Conservation (phyloP, 1,284 basidiomycete species). For the Rhodotorula sp. region DNA sequence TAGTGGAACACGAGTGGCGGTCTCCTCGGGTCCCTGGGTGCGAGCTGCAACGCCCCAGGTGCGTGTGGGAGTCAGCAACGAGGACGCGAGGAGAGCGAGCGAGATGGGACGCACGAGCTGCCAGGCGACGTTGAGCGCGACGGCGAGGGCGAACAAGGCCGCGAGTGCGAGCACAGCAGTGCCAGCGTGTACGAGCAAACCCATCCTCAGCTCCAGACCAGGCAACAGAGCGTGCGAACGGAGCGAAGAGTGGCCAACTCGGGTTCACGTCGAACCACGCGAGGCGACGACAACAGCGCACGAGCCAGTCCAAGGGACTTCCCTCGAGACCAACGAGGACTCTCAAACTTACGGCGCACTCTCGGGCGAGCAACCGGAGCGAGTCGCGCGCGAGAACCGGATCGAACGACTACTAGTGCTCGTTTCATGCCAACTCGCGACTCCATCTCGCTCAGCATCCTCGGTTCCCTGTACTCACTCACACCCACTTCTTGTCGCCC, state of each 20-base stretch:
- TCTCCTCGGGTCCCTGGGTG: conserved; percentile 58
- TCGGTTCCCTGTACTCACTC: background rate
- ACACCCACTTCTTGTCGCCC: conserved; percentile 35
- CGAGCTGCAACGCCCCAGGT: conserved; percentile 50
- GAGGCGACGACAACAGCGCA: too few relatives aligned
- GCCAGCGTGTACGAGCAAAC: background rate
- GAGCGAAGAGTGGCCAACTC: background rate
- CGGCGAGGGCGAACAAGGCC: conserved; percentile 50
- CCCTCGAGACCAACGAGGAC: background rate
- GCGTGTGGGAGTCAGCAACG: conserved; percentile 11
- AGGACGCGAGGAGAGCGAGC: background rate
- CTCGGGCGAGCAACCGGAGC: too few relatives aligned
- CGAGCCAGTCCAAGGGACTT: background rate
- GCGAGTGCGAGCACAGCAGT: conserved; percentile 9
- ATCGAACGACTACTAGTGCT: background rate
- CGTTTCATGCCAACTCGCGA: too few relatives aligned
- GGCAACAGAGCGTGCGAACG: background rate
- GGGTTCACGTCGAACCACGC: too few relatives aligned
- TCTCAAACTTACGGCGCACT: background rate
- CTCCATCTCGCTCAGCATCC: background rate
- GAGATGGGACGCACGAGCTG: conserved; percentile 58
- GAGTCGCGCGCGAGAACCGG: too few relatives aligned
- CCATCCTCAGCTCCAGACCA: background rate
- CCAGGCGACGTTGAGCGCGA: conserved; percentile 62
- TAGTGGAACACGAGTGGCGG: conserved; percentile 78